These are phyloP conservation scores for Liquidambar formosana DNA, from an alignment of 164 flowering plant species.

Conservation along the genomic window DNA sequence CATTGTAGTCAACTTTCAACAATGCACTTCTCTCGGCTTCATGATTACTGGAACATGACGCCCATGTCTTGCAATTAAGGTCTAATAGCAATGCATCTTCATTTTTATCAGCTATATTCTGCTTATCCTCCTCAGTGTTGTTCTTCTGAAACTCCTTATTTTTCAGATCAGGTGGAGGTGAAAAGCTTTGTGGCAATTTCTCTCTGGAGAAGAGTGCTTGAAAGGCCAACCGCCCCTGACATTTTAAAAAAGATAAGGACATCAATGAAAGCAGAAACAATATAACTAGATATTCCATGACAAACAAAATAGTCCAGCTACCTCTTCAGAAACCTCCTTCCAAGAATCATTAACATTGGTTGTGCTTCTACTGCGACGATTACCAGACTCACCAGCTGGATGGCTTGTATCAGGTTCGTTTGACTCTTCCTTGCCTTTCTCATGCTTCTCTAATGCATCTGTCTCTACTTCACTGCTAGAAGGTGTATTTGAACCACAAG, in stretches of 20 bases:
- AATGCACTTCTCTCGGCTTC: slow-evolving; percentile 20
- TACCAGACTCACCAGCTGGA: slow-evolving; percentile 38
- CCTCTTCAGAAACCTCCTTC: slow-evolving; percentile 98
- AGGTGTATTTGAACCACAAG: slow-evolving; percentile 92
- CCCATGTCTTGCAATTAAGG: slow-evolving; percentile 42
- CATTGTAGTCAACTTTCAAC: slow-evolving; percentile 6
- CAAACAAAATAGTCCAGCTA: slow-evolving; percentile 16
- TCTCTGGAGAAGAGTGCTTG: slow-evolving; percentile 79
- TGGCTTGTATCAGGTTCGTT: slow-evolving; percentile 47
- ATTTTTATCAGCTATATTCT: slow-evolving; percentile 22
- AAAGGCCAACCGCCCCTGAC: slow-evolving; percentile 92
- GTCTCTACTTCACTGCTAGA: slow-evolving; percentile 86
- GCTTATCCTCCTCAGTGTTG: slow-evolving; percentile 22
- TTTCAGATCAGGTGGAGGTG: slow-evolving; percentile 49
- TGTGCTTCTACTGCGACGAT: slow-evolving; percentile 56
- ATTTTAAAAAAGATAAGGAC: slow-evolving; percentile 8
- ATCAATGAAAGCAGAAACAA: slow-evolving; percentile 9
- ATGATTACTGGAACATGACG: slow-evolving; percentile 23
- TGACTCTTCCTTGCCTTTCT: slow-evolving; percentile 47
- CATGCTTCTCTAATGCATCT: slow-evolving; percentile 58
- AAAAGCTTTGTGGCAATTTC: slow-evolving; percentile 88
- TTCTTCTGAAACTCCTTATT: slow-evolving; percentile 26
- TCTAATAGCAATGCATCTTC: slow-evolving; percentile 31
- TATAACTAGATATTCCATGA: background rate
- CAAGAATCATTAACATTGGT: slow-evolving; percentile 59